These are phyloP conservation scores for Xylariaceae sp. DNA, from an alignment of 2,329 filamentous ascomycete genomes.

Conservation along the genomic window DNA sequence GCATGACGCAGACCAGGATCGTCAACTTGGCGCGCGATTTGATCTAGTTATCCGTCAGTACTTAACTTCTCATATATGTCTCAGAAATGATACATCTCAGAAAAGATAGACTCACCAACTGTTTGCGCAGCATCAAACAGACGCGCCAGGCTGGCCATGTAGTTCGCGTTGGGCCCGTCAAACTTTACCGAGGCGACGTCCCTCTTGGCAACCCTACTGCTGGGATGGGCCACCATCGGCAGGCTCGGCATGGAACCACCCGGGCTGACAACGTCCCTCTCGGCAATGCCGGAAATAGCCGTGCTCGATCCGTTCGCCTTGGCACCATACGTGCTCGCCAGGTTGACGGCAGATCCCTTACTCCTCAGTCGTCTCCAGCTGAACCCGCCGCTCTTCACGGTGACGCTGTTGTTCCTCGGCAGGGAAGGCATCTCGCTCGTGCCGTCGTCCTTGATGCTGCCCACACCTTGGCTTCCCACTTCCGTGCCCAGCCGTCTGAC, in stretches of 20 bases:
- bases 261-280: conserved; percentile 50
- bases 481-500: conserved; percentile 87
- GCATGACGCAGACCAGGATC: conserved; percentile 88
- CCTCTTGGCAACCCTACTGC: conserved; percentile 63
- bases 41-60: conserved; percentile 53
- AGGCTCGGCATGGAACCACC: conserved; percentile 65
- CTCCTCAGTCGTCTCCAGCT: conserved; percentile 87
- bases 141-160: conserved; percentile 85
- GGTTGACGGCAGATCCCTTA: conserved; percentile 72
- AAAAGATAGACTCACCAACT: conserved; percentile 60
- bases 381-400: conserved; percentile 72
- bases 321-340: conserved; percentile 47
- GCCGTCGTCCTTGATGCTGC: conserved; percentile 39
- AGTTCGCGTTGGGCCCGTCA: conserved; percentile 77
- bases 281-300: conserved; percentile 26
- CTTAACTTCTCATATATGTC: too few species aligned
- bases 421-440: conserved; percentile 34
- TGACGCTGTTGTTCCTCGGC: conserved; percentile 54
- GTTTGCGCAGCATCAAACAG: conserved; percentile 91
- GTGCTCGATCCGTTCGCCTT: conserved; percentile 31
- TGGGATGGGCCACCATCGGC: conserved; percentile 66
- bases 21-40: conserved; percentile 93
- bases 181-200: conserved; percentile 66
- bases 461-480: conserved; percentile 69
- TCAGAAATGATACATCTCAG: too few species aligned